phyloP scores from a whole-genome alignment of 2,329 filamentous ascomycete genomes.

The Diplodia mutila region DNA sequence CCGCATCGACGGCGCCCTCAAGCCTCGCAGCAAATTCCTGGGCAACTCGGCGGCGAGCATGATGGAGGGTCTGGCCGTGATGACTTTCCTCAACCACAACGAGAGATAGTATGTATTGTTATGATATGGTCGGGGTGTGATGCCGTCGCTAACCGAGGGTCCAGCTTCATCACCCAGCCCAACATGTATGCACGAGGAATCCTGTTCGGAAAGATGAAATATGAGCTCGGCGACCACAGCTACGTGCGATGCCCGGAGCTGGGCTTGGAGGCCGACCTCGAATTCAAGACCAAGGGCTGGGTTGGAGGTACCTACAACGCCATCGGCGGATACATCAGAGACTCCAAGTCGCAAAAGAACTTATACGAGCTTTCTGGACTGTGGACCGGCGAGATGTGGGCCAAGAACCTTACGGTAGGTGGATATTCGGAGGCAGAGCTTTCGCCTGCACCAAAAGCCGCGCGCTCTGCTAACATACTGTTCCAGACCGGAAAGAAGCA shows the following conservation, averaged over 20 bases:
- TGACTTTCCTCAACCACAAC: constrained; percentile 80
- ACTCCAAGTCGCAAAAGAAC: constrained; percentile 80
- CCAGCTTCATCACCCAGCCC: constrained; percentile 87
- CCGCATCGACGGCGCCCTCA: constrained; percentile 91
- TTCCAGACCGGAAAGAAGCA: constrained; percentile 83
- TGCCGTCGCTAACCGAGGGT: constrained; percentile 27
- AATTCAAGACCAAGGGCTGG: constrained; percentile 99
- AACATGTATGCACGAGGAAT: constrained; percentile 99
- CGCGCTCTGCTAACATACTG: constrained; percentile 12
- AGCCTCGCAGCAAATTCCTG: constrained; percentile 91
- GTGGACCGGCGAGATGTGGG: constrained; percentile 94
- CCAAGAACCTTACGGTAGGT: constrained; percentile 78
- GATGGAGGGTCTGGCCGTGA: constrained; percentile 94
- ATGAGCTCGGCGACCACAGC: constrained; percentile 95
- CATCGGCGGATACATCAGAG: constrained; percentile 88
- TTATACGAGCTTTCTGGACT: constrained; percentile 90
- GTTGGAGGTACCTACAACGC: constrained; percentile 96
- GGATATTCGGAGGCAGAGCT: background rate
- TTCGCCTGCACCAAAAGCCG: background rate
- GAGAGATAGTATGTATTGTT: constrained; percentile 76
- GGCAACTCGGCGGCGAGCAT: constrained; percentile 97
- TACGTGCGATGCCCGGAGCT: constrained; percentile 89
- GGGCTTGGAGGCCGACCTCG: constrained; percentile 83
- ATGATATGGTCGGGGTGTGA: background rate
- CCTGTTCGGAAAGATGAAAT: constrained; percentile 99